phyloP scores from a whole-genome alignment of 2,329 filamentous ascomycete genomes.

The Knufia fluminis region DNA sequence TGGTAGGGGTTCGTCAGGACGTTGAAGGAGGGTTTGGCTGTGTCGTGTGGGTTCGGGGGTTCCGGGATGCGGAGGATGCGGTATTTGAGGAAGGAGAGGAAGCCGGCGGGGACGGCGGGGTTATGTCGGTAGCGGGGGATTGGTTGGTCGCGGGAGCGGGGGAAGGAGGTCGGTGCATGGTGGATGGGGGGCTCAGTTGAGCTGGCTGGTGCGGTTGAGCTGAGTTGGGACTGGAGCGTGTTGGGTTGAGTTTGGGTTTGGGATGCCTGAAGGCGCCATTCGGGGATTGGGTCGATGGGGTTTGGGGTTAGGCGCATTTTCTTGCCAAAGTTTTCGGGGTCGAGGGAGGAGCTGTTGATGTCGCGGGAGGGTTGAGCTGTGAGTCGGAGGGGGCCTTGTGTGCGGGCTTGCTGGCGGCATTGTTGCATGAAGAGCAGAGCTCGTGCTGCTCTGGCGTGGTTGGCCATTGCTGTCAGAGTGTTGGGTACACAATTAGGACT shows the following conservation, averaged over 20 bases:
- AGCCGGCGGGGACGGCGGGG: constrained; percentile 5
- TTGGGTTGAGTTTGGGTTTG: constrained; percentile 1
- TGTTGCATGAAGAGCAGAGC: constrained; percentile 19
- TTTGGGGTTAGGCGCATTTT: constrained; percentile 6
- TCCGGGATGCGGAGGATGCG: constrained; percentile 15
- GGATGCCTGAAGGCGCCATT: constrained; percentile 6
- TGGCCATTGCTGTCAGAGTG: constrained; percentile 10
- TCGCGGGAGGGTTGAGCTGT: constrained; percentile 4
- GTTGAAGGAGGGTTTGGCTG: constrained; percentile 17
- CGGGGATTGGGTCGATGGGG: constrained; percentile 2
- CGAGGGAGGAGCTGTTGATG: constrained; percentile 14
- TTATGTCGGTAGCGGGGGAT: constrained; percentile 8
- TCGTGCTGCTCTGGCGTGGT: constrained; percentile 12
- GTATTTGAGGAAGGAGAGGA: constrained; percentile 16
- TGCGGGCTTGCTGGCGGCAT: constrained; percentile 12
- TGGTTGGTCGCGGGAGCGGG: constrained; percentile 1
- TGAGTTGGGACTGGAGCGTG: neutral
- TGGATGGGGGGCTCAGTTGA: constrained; percentile 8
- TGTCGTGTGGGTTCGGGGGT: constrained; percentile 11
- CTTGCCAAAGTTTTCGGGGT: constrained; percentile 19
- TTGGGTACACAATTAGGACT: neutral
- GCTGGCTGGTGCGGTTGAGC: neutral
- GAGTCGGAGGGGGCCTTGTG: neutral
- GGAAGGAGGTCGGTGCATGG: neutral
- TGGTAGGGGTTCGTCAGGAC: constrained; percentile 46